phyloP scores from a whole-genome alignment of 306 rosid species.

The Vachellia collinsii region DNA sequence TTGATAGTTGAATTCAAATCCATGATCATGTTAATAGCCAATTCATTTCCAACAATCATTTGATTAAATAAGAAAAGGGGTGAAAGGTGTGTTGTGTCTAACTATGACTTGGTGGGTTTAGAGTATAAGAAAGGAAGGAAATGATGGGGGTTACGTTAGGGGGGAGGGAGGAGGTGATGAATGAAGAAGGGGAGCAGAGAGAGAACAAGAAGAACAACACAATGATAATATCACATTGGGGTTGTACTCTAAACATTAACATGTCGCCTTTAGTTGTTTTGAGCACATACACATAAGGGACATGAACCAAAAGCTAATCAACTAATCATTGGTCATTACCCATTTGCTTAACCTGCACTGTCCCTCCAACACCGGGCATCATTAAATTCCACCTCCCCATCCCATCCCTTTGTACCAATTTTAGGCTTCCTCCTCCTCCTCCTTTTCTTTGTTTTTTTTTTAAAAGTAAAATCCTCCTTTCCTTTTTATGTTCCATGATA shows the following conservation, averaged over 20 bases:
- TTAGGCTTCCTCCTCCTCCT: too few relatives aligned
- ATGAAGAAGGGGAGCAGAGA: slow-evolving; percentile 17
- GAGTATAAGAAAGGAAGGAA: slow-evolving; percentile 12
- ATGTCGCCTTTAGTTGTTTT: background rate
- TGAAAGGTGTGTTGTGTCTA: background rate
- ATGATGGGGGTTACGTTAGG: slow-evolving; percentile 53
- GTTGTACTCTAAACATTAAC: slow-evolving; percentile 40
- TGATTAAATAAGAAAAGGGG: background rate
- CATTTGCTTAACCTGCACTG: slow-evolving; percentile 31
- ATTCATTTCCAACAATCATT: too few relatives aligned
- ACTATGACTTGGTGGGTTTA: background rate
- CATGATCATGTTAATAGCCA: too few relatives aligned
- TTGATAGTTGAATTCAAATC: too few relatives aligned
- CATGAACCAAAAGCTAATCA: slow-evolving; percentile 33
- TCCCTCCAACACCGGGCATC: slow-evolving; percentile 43
- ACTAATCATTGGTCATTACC: slow-evolving; percentile 49
- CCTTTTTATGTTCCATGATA: too few relatives aligned
- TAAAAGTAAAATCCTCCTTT: too few relatives aligned
- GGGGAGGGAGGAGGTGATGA: slow-evolving; percentile 36
- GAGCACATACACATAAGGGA: background rate
- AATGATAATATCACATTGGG: slow-evolving; percentile 46
- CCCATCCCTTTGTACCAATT: background rate
- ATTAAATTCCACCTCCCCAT: slow-evolving; percentile 11
- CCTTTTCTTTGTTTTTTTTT: too few relatives aligned
- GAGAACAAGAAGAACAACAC: slow-evolving; percentile 32